Conservation (phyloP, 768 basidiomycete genomes). For the Suillus subluteus region DNA sequence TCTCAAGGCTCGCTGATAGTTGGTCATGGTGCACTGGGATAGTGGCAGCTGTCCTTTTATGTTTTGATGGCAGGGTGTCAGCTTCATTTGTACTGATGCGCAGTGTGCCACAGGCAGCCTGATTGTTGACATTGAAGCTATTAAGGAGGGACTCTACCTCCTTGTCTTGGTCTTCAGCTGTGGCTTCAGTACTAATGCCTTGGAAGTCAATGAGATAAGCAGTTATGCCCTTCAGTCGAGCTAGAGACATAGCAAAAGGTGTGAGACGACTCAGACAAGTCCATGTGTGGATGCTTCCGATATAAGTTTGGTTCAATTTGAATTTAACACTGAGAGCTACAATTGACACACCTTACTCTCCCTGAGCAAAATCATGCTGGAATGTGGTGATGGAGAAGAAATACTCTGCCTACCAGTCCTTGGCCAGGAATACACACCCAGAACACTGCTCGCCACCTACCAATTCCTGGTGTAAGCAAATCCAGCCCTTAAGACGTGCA, state of each 20-base stretch:
- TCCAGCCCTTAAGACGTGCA: background rate
- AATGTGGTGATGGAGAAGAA: background rate
- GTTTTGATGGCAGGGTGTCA: background rate
- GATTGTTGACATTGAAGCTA: slow-evolving; percentile 8
- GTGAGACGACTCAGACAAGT: too few relatives aligned
- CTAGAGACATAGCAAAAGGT: background rate
- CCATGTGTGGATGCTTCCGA: too few relatives aligned
- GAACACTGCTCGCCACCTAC: background rate
- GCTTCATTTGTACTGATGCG: background rate
- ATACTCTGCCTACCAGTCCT: background rate
- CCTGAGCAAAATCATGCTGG: background rate
- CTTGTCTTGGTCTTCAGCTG: slow-evolving; percentile 9
- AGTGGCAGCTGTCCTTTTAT: background rate
- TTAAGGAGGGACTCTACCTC: slow-evolving; percentile 11
- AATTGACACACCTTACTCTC: too few relatives aligned
- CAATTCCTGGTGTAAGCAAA: background rate
- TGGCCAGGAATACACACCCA: background rate
- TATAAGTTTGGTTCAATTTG: too few relatives aligned
- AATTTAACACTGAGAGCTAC: too few relatives aligned
- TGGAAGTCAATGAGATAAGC: slow-evolving; percentile 4
- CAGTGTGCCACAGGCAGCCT: slow-evolving; percentile 4
- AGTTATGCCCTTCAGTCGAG: background rate
- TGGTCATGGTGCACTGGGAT: background rate
- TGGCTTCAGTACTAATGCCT: slow-evolving; percentile 5
- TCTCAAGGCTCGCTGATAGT: background rate